These are phyloP conservation scores for Citrus sp. DNA, from an alignment of 345 rosid genomes.

Conservation along the genomic window DNA sequence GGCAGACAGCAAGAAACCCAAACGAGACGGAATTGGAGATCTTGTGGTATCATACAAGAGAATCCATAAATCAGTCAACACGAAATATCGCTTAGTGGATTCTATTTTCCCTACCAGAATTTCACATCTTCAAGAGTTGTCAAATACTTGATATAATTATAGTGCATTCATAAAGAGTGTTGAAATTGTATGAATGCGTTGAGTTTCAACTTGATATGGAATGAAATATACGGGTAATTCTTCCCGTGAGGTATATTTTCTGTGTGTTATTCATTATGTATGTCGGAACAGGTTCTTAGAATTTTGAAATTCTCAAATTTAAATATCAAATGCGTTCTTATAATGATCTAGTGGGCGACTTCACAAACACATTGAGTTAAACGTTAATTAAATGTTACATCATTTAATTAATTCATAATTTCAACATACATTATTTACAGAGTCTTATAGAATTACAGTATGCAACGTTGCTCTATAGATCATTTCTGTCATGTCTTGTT, in stretches of 20 bases:
- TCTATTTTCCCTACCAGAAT: background rate
- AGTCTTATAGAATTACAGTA: no score
- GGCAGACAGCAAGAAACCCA: constrained; percentile 33
- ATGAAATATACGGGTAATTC: background rate
- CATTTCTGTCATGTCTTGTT: no score
- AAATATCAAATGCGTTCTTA: no score
- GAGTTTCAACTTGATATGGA: background rate
- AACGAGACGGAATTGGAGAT: constrained; percentile 10
- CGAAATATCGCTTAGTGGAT: constrained; percentile 1
- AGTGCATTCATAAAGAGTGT: background rate
- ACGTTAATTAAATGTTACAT: no score
- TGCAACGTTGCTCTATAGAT: no score
- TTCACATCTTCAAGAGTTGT: background rate
- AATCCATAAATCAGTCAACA: background rate
- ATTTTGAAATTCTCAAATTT: no score
- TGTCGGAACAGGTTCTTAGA: background rate
- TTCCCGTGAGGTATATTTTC: background rate
- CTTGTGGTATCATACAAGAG: background rate
- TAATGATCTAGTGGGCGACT: no score
- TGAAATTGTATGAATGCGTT: background rate
- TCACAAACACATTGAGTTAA: no score
- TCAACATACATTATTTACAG: no score
- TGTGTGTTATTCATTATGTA: background rate
- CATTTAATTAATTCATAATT: no score
- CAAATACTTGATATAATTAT: background rate